A percentile compares a stretch with the other conserved stretches of the same genome.
These are phyloP conservation scores for Margaritispora aquatica DNA, from an alignment of 495 filamentous ascomycete genomes.

Conservation along the genomic window DNA sequence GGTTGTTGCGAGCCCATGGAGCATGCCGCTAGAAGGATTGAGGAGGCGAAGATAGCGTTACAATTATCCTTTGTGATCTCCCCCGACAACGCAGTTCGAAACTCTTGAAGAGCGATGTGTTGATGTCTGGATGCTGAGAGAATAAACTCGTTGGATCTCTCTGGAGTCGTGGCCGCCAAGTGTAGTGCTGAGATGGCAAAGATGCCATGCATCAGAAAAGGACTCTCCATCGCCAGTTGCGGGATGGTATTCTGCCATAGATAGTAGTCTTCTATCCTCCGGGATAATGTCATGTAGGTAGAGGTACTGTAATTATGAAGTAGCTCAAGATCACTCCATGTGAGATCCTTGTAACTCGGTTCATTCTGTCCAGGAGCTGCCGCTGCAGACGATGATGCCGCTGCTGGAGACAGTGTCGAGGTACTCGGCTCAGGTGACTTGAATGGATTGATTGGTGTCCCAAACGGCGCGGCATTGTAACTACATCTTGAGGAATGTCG, in stretches of 20 bases:
- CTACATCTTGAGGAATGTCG: conserved; percentile 7
- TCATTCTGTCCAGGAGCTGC: not conserved
- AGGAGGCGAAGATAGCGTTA: conserved; percentile 43
- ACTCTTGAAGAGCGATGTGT: conserved; percentile 40
- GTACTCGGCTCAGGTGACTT: not conserved
- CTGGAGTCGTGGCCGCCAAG: conserved; percentile 36
- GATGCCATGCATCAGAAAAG: conserved; percentile 50
- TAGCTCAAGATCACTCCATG: conserved; percentile 27
- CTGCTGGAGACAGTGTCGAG: not conserved
- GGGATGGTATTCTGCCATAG: conserved; percentile 32
- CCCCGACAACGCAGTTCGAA: conserved; percentile 38
- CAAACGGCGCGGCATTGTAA: not conserved
- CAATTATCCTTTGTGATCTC: conserved; percentile 41
- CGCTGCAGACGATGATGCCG: not conserved
- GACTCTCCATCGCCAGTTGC: conserved; percentile 37
- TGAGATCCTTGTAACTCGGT: conserved; percentile 13
- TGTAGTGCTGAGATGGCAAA: conserved; percentile 46
- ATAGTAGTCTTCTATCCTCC: conserved; percentile 24
- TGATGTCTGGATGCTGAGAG: conserved; percentile 44
- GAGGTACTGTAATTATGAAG: conserved; percentile 36
- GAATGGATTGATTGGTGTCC: not conserved
- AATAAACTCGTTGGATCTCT: conserved; percentile 34
- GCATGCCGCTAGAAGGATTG: conserved; percentile 39
- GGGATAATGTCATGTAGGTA: conserved; percentile 32
- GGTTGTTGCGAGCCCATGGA: conserved; percentile 35